Percentiles rank a stretch among this genome's conserved stretches.
Evolutionary conservation across 805 yeast genomes (phyloP).

Genomic region (Barnettozyma sucrosica): DNA sequence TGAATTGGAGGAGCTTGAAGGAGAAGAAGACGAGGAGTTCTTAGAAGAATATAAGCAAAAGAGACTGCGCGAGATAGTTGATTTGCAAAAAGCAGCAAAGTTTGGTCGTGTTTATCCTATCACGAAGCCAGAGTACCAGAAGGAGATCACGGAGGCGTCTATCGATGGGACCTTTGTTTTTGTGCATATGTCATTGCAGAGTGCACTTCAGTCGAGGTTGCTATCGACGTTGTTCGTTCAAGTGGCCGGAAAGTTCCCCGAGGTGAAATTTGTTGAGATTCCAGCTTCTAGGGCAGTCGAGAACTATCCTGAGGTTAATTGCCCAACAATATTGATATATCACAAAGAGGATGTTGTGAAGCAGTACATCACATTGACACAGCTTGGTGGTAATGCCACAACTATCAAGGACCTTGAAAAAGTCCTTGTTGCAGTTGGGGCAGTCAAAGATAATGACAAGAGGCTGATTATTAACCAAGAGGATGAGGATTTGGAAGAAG

Average conservation of each 20-base stretch:
- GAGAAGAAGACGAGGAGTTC: conserved; percentile 90
- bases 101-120: conserved; percentile 77
- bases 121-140: conserved; percentile 80
- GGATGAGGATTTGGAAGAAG: conserved; percentile 56
- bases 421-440: conserved; percentile 59
- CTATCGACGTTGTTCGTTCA: conserved; percentile 50
- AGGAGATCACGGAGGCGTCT: conserved; percentile 81
- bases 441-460: conserved; percentile 60
- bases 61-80: conserved; percentile 68
- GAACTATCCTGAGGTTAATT: conserved; percentile 81
- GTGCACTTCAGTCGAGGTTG: conserved; percentile 68
- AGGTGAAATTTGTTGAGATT: conserved; percentile 87
- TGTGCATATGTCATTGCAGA: conserved; percentile 68
- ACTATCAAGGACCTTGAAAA: conserved; percentile 63
- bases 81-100: conserved; percentile 46
- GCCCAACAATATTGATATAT: conserved; percentile 87
- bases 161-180: conserved; percentile 52
- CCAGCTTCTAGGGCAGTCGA: conserved; percentile 90
- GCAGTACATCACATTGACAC: conserved; percentile 74
- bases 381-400: conserved; percentile 81
- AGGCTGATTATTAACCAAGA: conserved; percentile 56
- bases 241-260: conserved; percentile 64
- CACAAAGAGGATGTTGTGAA: conserved; percentile 70
- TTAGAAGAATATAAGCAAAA: conserved; percentile 69
- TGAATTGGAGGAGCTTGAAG: conserved; percentile 84